Evolutionary conservation across 139 green algal genomes (phyloP), one percentile per base, ranked within the genome.

Genomic region (Auxenochlorella pyrenoidosa): DNA sequence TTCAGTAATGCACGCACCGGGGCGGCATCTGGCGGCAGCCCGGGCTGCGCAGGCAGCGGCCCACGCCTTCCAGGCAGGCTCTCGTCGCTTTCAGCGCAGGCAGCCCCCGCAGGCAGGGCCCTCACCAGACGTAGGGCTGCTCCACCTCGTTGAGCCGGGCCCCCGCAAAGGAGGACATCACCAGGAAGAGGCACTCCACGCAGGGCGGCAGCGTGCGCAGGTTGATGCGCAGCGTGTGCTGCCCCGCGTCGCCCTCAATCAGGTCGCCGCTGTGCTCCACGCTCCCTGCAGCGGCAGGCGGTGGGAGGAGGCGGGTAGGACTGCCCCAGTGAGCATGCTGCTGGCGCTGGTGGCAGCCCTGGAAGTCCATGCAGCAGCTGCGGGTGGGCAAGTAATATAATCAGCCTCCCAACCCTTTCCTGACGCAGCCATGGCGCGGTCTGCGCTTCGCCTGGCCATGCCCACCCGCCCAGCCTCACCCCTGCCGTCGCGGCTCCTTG

Each of bases 211-310:
- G 40, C 38, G 32, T 32, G 58, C 32, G 6, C 60, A 85, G 80
- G 60, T 63, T 65, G 80, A 88, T 70, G 40, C 38, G 18, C 21
- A 84, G 79, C 34, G 75, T 84, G 60, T 88, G 85, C 60, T 76
- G 79, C 58, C 85, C 85, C 13, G 18, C 68, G 41, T 66, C 40
- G 0, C 54, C 75, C 13, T 88, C 60, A 36, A 90, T 83, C 38
- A 91, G 86, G 88, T 91, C 88, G 15, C 88, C 88, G 36, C 47
- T 83, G 80, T 90, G 88, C 0, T 16, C 71, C 18, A 91, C 88
- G 78, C 84, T 40, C 65, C 84, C 22, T 30, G 40, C 40, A 63
- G 30, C 26, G 36, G 26, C 6, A 40, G 70, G 26, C 38, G 58
- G 38, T 28, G 36, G 5, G 60, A 40, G 70, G 19, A 2, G 71